A percentile compares a stretch with the other conserved stretches of the same genome.
These are phyloP conservation scores for Russula olivacea DNA, from an alignment of 768 basidiomycete species.

Conservation along the genomic window DNA sequence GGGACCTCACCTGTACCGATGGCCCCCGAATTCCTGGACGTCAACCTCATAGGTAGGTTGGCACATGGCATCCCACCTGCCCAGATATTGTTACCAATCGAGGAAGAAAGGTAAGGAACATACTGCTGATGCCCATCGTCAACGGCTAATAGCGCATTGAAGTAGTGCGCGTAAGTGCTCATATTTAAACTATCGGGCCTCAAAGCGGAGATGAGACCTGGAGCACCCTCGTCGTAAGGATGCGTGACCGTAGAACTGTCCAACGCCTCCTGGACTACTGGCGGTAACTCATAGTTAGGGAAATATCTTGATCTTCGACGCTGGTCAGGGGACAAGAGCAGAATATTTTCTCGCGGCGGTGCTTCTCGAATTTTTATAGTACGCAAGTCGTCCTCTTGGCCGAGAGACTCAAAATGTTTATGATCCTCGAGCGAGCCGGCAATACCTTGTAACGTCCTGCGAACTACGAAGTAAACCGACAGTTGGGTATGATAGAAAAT, in stretches of 20 bases:
- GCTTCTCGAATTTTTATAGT: background rate
- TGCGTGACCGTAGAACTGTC: background rate
- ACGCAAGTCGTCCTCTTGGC: background rate
- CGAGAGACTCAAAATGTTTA: background rate
- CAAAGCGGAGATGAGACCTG: background rate
- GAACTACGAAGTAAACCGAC: slow-evolving; percentile 1
- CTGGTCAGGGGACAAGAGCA: background rate
- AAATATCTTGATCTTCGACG: background rate
- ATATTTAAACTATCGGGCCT: background rate
- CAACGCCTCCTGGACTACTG: slow-evolving; percentile 4
- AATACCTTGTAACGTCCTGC: slow-evolving; percentile 2
- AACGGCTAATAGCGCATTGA: slow-evolving; percentile 11
- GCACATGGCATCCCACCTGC: slow-evolving; percentile 2
- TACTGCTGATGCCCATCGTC: slow-evolving; percentile 44
- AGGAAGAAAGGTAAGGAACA: slow-evolving; percentile 29
- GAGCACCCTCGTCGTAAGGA: background rate
- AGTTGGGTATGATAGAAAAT: slow-evolving; percentile 7
- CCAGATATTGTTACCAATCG: slow-evolving; percentile 32
- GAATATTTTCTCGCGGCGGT: background rate
- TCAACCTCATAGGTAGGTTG: background rate
- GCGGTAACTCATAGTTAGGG: slow-evolving; percentile 11
- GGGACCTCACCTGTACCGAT: background rate
- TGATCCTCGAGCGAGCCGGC: slow-evolving; percentile 13
- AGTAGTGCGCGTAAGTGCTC: slow-evolving; percentile 9
- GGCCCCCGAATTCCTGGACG: background rate